A percentile compares a stretch with the other conserved stretches of the same genome.
These are phyloP conservation scores for Saccharomycopsis sp. DNA, from an alignment of 805 yeast species.

Conservation along the genomic window DNA sequence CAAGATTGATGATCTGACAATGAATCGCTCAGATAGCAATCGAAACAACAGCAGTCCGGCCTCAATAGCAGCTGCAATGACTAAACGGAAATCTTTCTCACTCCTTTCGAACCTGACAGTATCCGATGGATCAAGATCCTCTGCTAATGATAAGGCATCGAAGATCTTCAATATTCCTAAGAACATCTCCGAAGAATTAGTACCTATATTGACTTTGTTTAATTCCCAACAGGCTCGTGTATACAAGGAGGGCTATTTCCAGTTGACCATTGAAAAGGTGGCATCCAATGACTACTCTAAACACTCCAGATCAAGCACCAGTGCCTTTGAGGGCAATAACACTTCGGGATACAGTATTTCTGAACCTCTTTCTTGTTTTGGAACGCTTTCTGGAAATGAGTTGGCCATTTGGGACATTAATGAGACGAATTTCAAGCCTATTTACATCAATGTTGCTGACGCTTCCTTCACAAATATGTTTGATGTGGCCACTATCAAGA, in stretches of 20 bases:
- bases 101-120: not conserved
- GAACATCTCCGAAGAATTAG: slow-evolving; percentile 50
- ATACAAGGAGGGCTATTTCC: slow-evolving; percentile 49
- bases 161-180: slow-evolving; percentile 18
- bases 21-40: not conserved
- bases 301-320: not conserved
- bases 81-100: slow-evolving; percentile 12
- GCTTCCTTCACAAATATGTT: slow-evolving; percentile 23
- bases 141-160: slow-evolving; percentile 3
- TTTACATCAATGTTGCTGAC: slow-evolving; percentile 49
- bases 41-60: slow-evolving; percentile 2
- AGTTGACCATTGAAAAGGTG: slow-evolving; percentile 6
- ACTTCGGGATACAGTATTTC: slow-evolving; percentile 2
- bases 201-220: slow-evolving; percentile 65
- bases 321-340: no score
- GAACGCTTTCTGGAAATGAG: slow-evolving; percentile 44
- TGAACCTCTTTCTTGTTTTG: slow-evolving; percentile 28
- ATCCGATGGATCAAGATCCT: not conserved
- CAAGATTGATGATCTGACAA: not conserved
- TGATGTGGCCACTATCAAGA: slow-evolving; percentile 11
- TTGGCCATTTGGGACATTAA: slow-evolving; percentile 39
- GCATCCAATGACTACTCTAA: not conserved
- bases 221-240: slow-evolving; percentile 63
- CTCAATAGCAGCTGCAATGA: not conserved
- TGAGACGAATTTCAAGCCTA: slow-evolving; percentile 39